These are phyloP conservation scores for Talaromyces trachyspermus DNA, from an alignment of 495 filamentous ascomycete genomes.

Conservation along the genomic window DNA sequence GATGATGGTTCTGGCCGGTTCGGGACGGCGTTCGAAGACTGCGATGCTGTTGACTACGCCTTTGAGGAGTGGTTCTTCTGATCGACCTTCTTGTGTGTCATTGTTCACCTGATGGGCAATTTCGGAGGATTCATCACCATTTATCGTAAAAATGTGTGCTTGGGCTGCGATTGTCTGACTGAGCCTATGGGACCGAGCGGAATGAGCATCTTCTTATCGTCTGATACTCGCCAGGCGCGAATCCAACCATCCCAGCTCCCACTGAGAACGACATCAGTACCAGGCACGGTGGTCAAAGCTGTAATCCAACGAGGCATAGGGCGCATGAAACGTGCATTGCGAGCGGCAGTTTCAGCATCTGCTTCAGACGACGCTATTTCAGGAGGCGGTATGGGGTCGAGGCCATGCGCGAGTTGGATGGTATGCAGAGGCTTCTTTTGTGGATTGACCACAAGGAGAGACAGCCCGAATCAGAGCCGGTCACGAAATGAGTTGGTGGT, in stretches of 20 bases:
- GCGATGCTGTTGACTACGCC: constrained; percentile 83
- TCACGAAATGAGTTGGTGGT: constrained; percentile 85
- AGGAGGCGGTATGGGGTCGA: constrained; percentile 57
- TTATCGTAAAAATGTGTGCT: constrained; percentile 3
- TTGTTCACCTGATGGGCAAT: constrained; percentile 10
- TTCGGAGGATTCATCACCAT: constrained; percentile 18
- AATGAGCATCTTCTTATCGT: constrained; percentile 76
- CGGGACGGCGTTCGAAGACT: constrained; percentile 59
- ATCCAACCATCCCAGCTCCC: constrained; percentile 92
- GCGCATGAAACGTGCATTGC: constrained; percentile 37
- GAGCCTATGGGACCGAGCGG: constrained; percentile 58
- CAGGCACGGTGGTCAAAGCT: constrained; percentile 75
- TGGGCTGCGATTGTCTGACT: constrained; percentile 8
- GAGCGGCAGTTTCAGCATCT: constrained; percentile 51
- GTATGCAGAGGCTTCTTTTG: constrained; percentile 94
- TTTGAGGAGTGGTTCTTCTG: constrained; percentile 39
- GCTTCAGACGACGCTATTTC: constrained; percentile 65
- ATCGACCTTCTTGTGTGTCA: constrained; percentile 10
- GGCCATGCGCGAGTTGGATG: constrained; percentile 72
- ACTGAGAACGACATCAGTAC: constrained; percentile 77
- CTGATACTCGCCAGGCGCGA: constrained; percentile 73
- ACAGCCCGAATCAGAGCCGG: constrained; percentile 82
- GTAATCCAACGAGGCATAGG: constrained; percentile 76
- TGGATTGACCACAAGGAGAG: constrained; percentile 82
- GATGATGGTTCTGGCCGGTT: constrained; percentile 19